A percentile compares a stretch with the other conserved stretches of the same genome.
Evolutionary conservation across 768 basidiomycete genomes (phyloP).

Genomic region (Leccinum aurantiacum): DNA sequence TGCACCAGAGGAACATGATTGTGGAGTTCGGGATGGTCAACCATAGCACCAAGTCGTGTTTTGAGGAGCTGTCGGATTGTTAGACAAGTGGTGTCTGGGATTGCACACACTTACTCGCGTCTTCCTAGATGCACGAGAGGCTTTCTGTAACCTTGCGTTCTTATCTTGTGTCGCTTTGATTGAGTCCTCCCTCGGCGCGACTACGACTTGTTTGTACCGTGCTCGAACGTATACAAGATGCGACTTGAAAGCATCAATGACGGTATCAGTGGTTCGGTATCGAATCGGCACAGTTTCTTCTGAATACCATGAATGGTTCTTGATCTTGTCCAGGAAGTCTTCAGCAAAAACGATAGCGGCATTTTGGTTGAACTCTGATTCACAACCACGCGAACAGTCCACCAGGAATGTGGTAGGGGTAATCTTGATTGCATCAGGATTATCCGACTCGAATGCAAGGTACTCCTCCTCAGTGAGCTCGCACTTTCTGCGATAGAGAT

Average conservation of each 20-base stretch:
- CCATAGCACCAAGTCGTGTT: not conserved
- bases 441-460: too few relatives aligned
- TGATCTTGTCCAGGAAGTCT: too few relatives aligned
- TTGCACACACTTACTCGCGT: not conserved
- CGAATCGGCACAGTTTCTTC: not conserved
- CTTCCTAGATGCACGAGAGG: not conserved
- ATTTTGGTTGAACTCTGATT: too few relatives aligned
- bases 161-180: not conserved
- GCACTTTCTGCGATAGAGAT: too few relatives aligned
- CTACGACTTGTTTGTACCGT: not conserved
- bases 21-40: not conserved
- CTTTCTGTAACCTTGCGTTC: not conserved
- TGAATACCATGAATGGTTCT: not conserved
- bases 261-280: not conserved
- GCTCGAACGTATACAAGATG: not conserved
- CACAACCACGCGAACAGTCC: too few relatives aligned
- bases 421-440: too few relatives aligned
- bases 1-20: not conserved
- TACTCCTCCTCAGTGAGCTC: too few relatives aligned
- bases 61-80: not conserved
- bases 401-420: too few relatives aligned
- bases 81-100: not conserved
- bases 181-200: not conserved
- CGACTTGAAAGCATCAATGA: not conserved
- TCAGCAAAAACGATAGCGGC: too few relatives aligned